Percentiles rank a stretch among this genome's conserved stretches.
phyloP scores from a whole-genome alignment of 2,329 filamentous ascomycete species.

The Xylogone sp. region DNA sequence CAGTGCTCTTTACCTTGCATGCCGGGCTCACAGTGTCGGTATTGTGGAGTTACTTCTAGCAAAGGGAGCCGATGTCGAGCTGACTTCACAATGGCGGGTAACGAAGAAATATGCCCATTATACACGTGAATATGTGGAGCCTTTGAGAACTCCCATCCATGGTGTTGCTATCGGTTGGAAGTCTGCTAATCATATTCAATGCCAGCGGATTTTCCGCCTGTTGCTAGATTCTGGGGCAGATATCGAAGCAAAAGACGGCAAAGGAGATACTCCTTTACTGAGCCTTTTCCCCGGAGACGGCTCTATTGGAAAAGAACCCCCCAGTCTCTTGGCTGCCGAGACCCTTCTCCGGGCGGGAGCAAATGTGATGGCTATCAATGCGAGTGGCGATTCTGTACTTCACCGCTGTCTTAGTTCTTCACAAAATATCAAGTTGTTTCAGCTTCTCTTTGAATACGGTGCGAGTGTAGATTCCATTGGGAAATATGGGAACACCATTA shows the following conservation, averaged over 20 bases:
- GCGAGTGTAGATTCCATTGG: constrained; percentile 25
- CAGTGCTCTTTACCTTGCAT: constrained; percentile 13
- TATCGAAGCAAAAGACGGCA: constrained; percentile 14
- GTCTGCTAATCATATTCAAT: constrained; percentile 1
- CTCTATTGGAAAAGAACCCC: background rate
- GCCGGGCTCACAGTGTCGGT: constrained; percentile 3
- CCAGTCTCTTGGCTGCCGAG: background rate
- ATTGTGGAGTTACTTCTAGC: constrained; percentile 5
- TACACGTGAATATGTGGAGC: background rate
- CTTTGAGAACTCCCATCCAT: background rate
- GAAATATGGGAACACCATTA: constrained; percentile 8
- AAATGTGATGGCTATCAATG: constrained; percentile 2
- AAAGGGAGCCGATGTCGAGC: constrained; percentile 7
- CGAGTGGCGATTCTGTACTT: constrained; percentile 5
- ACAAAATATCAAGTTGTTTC: constrained; percentile 13
- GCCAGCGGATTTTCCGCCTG: constrained; percentile 4
- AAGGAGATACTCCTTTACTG: constrained; percentile 19
- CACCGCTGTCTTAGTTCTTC: constrained; percentile 11
- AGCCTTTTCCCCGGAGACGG: background rate
- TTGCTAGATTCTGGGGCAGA: constrained; percentile 23
- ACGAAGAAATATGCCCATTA: background rate
- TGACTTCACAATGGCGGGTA: constrained; percentile 7
- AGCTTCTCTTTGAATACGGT: constrained; percentile 26
- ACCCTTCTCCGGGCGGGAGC: constrained; percentile 8
- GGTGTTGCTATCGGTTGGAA: constrained; percentile 2